Conservation (phyloP, 768 basidiomycete species). For the Psilocybe sp. region DNA sequence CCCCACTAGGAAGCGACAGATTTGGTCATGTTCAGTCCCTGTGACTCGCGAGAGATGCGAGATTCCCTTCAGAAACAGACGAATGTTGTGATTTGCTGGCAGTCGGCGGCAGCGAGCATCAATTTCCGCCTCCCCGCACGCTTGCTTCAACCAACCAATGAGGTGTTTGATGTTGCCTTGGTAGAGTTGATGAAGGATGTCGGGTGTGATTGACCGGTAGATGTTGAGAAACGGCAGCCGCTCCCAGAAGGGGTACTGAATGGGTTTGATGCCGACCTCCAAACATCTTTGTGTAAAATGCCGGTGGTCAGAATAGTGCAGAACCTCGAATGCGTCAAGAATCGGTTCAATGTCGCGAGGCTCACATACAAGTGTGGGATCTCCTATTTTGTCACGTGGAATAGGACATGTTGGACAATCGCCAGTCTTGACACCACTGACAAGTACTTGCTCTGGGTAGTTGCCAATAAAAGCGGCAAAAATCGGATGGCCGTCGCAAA, state of each 20-base stretch:
- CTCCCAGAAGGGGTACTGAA: constrained; percentile 11
- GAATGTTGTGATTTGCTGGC: constrained; percentile 24
- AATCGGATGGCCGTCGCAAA: constrained; percentile 17
- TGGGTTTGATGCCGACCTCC: not conserved
- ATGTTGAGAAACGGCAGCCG: constrained; percentile 12
- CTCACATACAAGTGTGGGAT: not conserved
- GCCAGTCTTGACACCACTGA: constrained; percentile 21
- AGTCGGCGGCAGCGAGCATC: constrained; percentile 27
- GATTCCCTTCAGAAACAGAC: constrained; percentile 38
- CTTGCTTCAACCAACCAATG: constrained; percentile 4
- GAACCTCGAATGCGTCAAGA: not conserved
- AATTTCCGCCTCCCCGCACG: not conserved
- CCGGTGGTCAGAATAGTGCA: not conserved
- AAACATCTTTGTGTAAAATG: not conserved
- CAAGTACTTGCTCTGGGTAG: constrained; percentile 38
- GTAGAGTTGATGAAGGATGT: constrained; percentile 15
- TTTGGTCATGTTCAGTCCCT: constrained; percentile 32
- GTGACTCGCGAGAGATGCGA: constrained; percentile 34
- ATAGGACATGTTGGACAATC: constrained; percentile 15
- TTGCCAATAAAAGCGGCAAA: constrained; percentile 21
- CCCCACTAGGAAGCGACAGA: constrained; percentile 27
- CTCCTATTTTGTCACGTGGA: not conserved
- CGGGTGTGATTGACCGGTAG: constrained; percentile 9
- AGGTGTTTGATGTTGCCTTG: constrained; percentile 15
- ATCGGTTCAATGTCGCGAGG: not conserved